Conservation (phyloP, 495 filamentous ascomycete species). For the Amphirosellinia nigrospora region DNA sequence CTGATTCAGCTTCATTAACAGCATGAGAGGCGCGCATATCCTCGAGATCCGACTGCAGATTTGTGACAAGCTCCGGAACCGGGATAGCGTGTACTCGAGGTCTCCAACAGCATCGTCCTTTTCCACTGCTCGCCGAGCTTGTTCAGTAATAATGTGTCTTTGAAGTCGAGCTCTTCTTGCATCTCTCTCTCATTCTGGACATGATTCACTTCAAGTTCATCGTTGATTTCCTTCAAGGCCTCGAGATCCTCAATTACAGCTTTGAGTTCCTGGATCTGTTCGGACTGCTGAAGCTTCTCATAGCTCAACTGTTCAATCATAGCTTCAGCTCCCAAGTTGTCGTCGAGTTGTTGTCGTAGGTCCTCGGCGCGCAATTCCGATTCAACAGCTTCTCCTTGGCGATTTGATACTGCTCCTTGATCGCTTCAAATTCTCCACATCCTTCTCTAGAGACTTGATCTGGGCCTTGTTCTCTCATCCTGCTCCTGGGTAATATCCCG, state of each 20-base stretch:
- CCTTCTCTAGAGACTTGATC: conserved; percentile 78
- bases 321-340: conserved; percentile 83
- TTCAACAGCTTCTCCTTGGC: conserved; percentile 73
- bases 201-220: conserved; percentile 93
- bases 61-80: conserved; percentile 90
- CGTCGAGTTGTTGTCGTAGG: conserved; percentile 87
- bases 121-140: conserved; percentile 63
- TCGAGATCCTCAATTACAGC: conserved; percentile 84
- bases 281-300: conserved; percentile 78
- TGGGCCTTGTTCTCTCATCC: conserved; percentile 76
- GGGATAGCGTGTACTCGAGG: conserved; percentile 83
- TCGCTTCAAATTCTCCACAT: conserved; percentile 70
- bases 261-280: conserved; percentile 82
- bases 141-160: conserved; percentile 79
- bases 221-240: conserved; percentile 85
- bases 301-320: conserved; percentile 93
- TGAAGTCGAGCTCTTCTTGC: conserved; percentile 88
- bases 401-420: conserved; percentile 74
- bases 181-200: conserved; percentile 91
- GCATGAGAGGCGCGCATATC: conserved; percentile 91
- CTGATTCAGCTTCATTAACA: conserved; percentile 89
- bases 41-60: conserved; percentile 83
- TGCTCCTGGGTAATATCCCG: conserved; percentile 86
- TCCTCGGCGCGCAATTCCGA: conserved; percentile 83
- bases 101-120: conserved; percentile 83